phyloP scores from a whole-genome alignment of 2,329 filamentous ascomycete species.

The Pseudocercospora macadamiae region DNA sequence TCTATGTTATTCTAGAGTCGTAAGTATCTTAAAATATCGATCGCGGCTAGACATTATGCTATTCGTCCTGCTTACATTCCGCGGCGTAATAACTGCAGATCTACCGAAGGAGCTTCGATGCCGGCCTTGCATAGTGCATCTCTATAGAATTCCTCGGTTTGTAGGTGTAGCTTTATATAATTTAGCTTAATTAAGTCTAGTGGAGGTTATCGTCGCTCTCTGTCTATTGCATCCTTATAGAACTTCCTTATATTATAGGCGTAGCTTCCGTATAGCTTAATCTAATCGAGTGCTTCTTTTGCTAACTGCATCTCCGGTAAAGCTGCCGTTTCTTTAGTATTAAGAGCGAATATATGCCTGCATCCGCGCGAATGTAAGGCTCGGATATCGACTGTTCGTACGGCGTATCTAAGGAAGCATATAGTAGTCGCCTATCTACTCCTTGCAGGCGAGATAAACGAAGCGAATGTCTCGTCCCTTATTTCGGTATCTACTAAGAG shows the following conservation, averaged over 20 bases:
- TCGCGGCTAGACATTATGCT: not conserved
- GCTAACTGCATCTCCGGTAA: conserved; percentile 18
- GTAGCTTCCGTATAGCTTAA: conserved; percentile 27
- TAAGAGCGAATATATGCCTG: not conserved
- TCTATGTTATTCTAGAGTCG: too few species aligned
- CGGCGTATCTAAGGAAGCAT: conserved; percentile 22
- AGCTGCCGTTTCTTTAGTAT: conserved; percentile 17
- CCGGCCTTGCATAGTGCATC: too few species aligned
- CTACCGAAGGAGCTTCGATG: not conserved
- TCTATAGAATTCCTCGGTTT: too few species aligned
- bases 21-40: too few species aligned
- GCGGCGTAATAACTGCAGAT: not conserved
- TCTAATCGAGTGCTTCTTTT: conserved; percentile 19
- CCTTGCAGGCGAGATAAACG: too few species aligned
- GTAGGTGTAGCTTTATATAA: too few species aligned
- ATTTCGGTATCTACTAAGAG: not conserved
- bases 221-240: conserved; percentile 25
- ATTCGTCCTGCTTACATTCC: conserved; percentile 3
- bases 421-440: too few species aligned
- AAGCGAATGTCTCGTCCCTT: conserved; percentile 16
- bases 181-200: too few species aligned
- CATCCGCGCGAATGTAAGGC: conserved; percentile 6
- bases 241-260: conserved; percentile 20
- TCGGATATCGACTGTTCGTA: conserved; percentile 23
- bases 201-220: too few species aligned